A percentile compares a stretch with the other conserved stretches of the same genome.
These are phyloP conservation scores for Arthrobotrys pseudoclavata DNA, from an alignment of 2,329 filamentous ascomycete species.

Conservation along the genomic window DNA sequence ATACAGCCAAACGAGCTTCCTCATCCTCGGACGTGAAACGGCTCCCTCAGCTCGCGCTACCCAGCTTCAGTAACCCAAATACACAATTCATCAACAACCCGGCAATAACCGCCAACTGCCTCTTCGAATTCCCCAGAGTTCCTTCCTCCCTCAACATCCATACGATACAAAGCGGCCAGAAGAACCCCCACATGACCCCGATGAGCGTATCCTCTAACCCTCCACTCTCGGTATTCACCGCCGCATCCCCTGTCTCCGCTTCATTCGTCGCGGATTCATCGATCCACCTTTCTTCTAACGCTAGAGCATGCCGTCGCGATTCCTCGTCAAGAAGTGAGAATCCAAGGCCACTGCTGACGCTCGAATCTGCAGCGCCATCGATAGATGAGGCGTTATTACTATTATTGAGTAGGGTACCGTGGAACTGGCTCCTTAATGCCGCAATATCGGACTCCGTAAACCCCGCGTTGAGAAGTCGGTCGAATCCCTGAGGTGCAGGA, in stretches of 20 bases:
- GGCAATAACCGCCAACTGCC: slow-evolving; percentile 87
- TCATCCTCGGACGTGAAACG: not conserved
- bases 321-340: slow-evolving; percentile 61
- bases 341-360: slow-evolving; percentile 65
- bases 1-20: not conserved
- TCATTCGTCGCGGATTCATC: slow-evolving; percentile 64
- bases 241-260: slow-evolving; percentile 68
- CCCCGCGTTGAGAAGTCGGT: slow-evolving; percentile 83
- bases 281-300: slow-evolving; percentile 66
- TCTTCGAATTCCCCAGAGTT: slow-evolving; percentile 81
- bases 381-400: slow-evolving; percentile 76
- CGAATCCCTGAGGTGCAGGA: slow-evolving; percentile 82
- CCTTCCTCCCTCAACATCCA: slow-evolving; percentile 82
- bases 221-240: slow-evolving; percentile 67
- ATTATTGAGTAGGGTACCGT: slow-evolving; percentile 76
- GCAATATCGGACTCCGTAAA: slow-evolving; percentile 88
- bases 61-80: slow-evolving; percentile 77
- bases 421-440: slow-evolving; percentile 87
- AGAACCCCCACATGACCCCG: slow-evolving; percentile 91
- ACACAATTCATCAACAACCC: slow-evolving; percentile 84
- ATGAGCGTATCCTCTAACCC: slow-evolving; percentile 87
- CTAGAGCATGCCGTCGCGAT: slow-evolving; percentile 64
- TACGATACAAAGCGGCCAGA: slow-evolving; percentile 92
- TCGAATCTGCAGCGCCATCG: slow-evolving; percentile 73
- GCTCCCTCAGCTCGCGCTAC: slow-evolving; percentile 44